A percentile compares a stretch with the other conserved stretches of the same genome.
Conservation (phyloP, 2,329 filamentous ascomycete species). For the Fusarium devonianum region DNA sequence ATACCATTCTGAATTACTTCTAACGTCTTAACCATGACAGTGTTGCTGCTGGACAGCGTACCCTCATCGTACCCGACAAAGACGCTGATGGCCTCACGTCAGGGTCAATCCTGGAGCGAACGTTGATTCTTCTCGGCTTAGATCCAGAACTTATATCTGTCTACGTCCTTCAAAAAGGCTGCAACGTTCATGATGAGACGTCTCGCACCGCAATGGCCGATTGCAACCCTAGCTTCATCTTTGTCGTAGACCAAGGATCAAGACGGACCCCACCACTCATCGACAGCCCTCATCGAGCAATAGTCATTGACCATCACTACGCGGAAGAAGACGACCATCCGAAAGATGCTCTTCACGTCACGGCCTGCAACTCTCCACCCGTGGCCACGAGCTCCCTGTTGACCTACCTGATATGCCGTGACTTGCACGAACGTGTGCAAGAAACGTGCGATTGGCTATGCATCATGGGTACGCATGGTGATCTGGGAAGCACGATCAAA, state of each 20-base stretch:
- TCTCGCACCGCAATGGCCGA: constrained; percentile 61
- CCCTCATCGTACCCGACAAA: constrained; percentile 72
- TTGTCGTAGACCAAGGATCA: constrained; percentile 72
- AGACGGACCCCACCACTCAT: constrained; percentile 61
- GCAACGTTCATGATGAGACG: constrained; percentile 61
- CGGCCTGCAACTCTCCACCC: constrained; percentile 69
- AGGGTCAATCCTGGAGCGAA: constrained; percentile 68
- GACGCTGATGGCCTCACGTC: constrained; percentile 72
- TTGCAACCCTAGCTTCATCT: constrained; percentile 62
- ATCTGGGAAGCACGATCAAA: constrained; percentile 69
- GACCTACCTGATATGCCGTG: constrained; percentile 68
- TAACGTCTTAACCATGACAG: constrained; percentile 17
- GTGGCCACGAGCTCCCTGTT: constrained; percentile 70
- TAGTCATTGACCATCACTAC: constrained; percentile 73
- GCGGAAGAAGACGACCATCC: constrained; percentile 64
- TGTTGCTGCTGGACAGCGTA: constrained; percentile 45
- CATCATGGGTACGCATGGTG: constrained; percentile 70
- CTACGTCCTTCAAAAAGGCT: constrained; percentile 67
- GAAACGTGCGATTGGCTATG: constrained; percentile 66
- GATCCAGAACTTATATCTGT: constrained; percentile 59
- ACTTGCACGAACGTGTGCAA: constrained; percentile 59
- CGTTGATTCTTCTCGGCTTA: constrained; percentile 65
- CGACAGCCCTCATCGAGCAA: constrained; percentile 54
- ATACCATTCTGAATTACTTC: too few species aligned
- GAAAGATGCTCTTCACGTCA: constrained; percentile 60